Base-by-base conservation (phyloP, 1,284 basidiomycete genomes). In the Fomitopsis palustris region DNA sequence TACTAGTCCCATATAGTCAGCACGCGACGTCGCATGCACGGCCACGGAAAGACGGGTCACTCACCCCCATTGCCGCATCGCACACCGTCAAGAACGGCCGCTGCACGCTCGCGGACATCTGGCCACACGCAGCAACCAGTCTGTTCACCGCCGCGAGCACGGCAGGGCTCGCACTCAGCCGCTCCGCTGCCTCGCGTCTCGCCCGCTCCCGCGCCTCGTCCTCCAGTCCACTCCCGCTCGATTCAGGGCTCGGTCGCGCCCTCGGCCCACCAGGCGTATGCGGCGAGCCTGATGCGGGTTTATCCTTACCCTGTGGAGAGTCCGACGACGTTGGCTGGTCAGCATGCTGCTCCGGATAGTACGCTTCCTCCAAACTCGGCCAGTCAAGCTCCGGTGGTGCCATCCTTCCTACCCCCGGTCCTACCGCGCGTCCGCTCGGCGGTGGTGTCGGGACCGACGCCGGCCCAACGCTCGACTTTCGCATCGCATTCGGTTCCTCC, bases 101-200 rank as follows among this genome's bases (percentile, higher is more conserved):
- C 68, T 88, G 86, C 17, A 88, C 83, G 25, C 79, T 82, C 8
- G 78, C 82, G 16, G 78, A 74, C 62, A 90, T 72, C 67, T 90
- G 88, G 2, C 83, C 86, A 35, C 83, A 81, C 2, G 88, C 87
- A 37, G 87, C 82, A 37, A 89, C 79, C 55, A 90, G 85, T 60
- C 75, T 78, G 58, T 81, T 82, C 35, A 84, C 81, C 7, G 88
- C 87, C 37, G 76, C 75, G 25, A 80, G 77, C 9, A 87, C 85
- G 17, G 73, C 75, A 6, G 87, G 85, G 63, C 86, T 80, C 19
- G 82, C 49, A 10, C 31, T 25, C 49, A 33, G 49, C 29, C 49
- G 25, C 45, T 19, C 31, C 49, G 7, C 41, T 17, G 9, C 55
- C 53, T 41, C 55, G 31, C 43, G 59, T 56, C 47, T 63, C 57